Base-by-base conservation (phyloP, 1,284 basidiomycete species). In the Kwoniella shivajii region DNA sequence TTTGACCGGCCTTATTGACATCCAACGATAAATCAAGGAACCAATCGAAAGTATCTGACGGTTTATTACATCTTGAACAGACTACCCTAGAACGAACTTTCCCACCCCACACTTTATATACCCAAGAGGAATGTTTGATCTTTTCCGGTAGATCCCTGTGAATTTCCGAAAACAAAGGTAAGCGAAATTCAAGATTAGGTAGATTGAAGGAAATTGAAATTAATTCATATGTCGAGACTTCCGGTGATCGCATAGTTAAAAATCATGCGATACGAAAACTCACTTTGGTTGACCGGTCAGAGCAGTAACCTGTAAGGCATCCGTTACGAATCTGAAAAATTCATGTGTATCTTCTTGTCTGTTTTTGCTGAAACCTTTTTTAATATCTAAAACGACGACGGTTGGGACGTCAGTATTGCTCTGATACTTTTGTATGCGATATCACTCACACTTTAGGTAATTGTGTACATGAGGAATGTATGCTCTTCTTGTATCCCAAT, bases 261-360 rank as follows among this genome's bases (percentile, higher is more conserved):
- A 34, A 33, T n/a, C 27, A 20, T 14, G 6, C 10, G 10, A 34
- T 27, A 29, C 13, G 31, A 37, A 20, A 13, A 64, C 70, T 67
- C 73, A 91, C 88, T 86, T 84, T 56, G 88, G 81, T 50, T 84
- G 77, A 22, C 86, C 88, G 42, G 84, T 83, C 51, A 95, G 80
- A 72, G 89, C 91, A 9, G 88, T 86, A 69, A 88, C 90, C 77
- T 97, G 94, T 53, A 97, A 77, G 26, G 88, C 88, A 69, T 99
- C 96, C 34, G 98, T 86, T 24, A 90, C 86, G 76, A 97, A 96
- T 29, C 96, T 87, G 50, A 99, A 84, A 72, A 99, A 99, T 77
- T 99, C 96, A 76, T 99, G 96, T 3, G 95, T 88, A 75, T 99
- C 96, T 75, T 99, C 96, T 78, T 99, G 96, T 61, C 92, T 81